phyloP scores from a whole-genome alignment of 768 basidiomycete species.

The Piloderma croceum region DNA sequence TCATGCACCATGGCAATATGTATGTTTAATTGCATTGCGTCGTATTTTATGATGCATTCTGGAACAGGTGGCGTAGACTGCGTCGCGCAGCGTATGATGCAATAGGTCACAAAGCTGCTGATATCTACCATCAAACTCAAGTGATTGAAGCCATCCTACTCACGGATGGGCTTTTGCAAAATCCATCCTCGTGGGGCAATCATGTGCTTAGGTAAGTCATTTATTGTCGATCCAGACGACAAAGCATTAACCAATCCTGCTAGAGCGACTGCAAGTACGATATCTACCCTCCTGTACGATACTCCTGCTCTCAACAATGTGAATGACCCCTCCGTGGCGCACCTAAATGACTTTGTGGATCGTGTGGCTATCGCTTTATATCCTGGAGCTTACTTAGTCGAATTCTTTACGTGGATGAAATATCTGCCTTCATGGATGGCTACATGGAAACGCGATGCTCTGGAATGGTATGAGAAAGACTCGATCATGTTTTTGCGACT shows the following conservation, averaged over 20 bases:
- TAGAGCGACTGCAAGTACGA: constrained; percentile 10
- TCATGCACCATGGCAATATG: constrained; percentile 19
- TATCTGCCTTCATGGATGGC: constrained; percentile 25
- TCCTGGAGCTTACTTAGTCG: constrained; percentile 33
- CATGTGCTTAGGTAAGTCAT: constrained; percentile 11
- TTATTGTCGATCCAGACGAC: not conserved
- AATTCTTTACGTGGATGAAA: constrained; percentile 31
- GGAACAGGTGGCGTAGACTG: constrained; percentile 29
- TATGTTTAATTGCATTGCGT: constrained; percentile 9
- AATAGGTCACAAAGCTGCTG: constrained; percentile 7
- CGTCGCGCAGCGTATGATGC: constrained; percentile 29
- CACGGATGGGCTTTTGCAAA: constrained; percentile 3
- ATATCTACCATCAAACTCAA: constrained; percentile 8
- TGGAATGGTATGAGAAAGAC: constrained; percentile 19
- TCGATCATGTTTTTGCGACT: constrained; percentile 19
- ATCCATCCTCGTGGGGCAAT: constrained; percentile 20
- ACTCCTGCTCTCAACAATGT: constrained; percentile 5
- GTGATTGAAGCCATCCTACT: constrained; percentile 8
- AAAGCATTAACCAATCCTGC: constrained; percentile 1
- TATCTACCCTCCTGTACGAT: constrained; percentile 14
- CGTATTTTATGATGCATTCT: constrained; percentile 4
- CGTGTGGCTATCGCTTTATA: constrained; percentile 28
- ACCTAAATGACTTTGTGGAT: constrained; percentile 14
- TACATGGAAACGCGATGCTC: constrained; percentile 24
- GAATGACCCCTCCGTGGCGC: constrained; percentile 12